Percentiles rank a stretch among this genome's conserved stretches.
These are phyloP conservation scores for Dioscorea zingiberensis DNA, from an alignment of 106 monocot genomes.

Conservation along the genomic window DNA sequence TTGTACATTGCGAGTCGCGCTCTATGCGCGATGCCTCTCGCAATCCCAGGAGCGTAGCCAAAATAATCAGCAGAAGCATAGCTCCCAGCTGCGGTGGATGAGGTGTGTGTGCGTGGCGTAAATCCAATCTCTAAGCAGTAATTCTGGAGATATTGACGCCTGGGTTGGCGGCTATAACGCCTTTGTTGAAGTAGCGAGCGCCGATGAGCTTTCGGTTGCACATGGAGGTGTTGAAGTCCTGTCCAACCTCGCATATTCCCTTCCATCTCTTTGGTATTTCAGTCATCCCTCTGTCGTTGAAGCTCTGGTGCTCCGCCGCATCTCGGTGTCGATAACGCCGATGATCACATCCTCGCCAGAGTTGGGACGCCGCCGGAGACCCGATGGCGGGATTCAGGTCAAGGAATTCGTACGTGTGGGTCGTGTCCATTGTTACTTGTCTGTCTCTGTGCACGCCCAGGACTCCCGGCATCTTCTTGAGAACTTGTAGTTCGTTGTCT, in stretches of 20 bases:
- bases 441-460: constrained; percentile 64
- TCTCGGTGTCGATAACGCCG: constrained; percentile 93
- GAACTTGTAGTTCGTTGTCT: constrained; percentile 33
- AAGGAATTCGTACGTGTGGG: constrained; percentile 87
- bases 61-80: constrained; percentile 29
- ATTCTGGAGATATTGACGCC: constrained; percentile 61
- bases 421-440: constrained; percentile 80
- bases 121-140: constrained; percentile 30
- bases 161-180: constrained; percentile 64
- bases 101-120: constrained; percentile 92
- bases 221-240: constrained; percentile 47
- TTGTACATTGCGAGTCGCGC: constrained; percentile 69
- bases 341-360: constrained; percentile 63
- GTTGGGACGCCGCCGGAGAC: constrained; percentile 13
- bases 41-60: constrained; percentile 47
- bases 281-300: constrained; percentile 74
- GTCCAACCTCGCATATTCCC: constrained; percentile 60
- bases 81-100: constrained; percentile 62
- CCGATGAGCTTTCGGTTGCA: constrained; percentile 95
- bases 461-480: constrained; percentile 45
- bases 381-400: constrained; percentile 25
- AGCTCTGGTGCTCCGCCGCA: constrained; percentile 76
- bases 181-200: constrained; percentile 71
- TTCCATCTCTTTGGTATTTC: constrained; percentile 64
- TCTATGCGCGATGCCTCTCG: constrained; percentile 50